phyloP scores from a whole-genome alignment of 2,329 filamentous ascomycete genomes.

The Waltergamsia citrina region DNA sequence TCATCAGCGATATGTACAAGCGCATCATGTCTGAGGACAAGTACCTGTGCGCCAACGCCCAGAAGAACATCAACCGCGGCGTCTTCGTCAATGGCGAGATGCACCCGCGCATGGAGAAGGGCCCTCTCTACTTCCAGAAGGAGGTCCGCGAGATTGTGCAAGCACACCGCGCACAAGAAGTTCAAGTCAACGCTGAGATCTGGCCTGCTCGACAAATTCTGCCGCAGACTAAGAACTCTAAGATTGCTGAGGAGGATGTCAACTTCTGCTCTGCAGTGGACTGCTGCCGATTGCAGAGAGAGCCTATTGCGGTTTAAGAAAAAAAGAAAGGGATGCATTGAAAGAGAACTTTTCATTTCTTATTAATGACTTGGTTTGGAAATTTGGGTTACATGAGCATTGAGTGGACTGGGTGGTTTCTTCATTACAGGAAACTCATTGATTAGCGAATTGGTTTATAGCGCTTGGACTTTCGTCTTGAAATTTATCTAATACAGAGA shows the following conservation, averaged over 20 bases:
- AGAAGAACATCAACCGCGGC: constrained; percentile 51
- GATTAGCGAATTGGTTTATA: no score
- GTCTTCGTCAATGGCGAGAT: constrained; percentile 54
- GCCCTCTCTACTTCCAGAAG: constrained; percentile 47
- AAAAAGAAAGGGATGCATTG: constrained; percentile 1
- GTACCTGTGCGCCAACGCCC: constrained; percentile 46
- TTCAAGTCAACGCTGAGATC: constrained; percentile 17
- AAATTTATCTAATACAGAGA: background rate
- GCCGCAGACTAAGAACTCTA: constrained; percentile 12
- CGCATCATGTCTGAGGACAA: constrained; percentile 58
- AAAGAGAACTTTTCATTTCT: no score
- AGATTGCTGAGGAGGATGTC: constrained; percentile 15
- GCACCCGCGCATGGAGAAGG: constrained; percentile 51
- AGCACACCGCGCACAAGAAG: constrained; percentile 36
- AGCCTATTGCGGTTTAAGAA: constrained; percentile 14
- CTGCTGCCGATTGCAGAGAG: constrained; percentile 15
- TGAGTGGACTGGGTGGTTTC: no score
- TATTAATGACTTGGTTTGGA: no score
- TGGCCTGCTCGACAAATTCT: constrained; percentile 16
- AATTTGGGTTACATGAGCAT: no score
- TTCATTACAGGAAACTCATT: no score
- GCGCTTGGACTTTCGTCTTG: no score
- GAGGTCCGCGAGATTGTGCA: constrained; percentile 35
- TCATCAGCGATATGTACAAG: constrained; percentile 51
- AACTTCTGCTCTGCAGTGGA: constrained; percentile 24